Conservation (phyloP, 2,329 filamentous ascomycete genomes). For the Colletotrichum kahawae region DNA sequence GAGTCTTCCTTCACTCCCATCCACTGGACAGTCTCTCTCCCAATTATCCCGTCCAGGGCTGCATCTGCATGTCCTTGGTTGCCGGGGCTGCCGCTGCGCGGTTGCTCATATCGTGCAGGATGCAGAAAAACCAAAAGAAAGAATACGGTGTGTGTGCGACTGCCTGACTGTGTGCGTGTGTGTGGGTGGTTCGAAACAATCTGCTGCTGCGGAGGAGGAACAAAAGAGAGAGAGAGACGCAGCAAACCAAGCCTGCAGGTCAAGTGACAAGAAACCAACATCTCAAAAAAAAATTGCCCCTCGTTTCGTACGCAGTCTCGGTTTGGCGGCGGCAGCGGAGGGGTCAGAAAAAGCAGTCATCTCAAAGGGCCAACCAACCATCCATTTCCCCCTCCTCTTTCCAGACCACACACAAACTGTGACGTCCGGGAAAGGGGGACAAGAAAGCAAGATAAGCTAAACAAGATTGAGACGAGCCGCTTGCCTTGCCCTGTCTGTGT, state of each 20-base stretch:
- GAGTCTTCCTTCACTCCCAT: neutral
- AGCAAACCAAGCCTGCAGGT: neutral
- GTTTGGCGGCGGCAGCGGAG: neutral
- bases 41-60: neutral
- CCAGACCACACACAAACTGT: neutral
- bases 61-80: slow-evolving; percentile 1
- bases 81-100: neutral
- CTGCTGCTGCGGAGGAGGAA: neutral
- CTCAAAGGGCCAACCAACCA: neutral
- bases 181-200: neutral
- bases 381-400: neutral
- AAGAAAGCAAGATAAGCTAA: neutral
- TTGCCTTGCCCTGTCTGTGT: neutral
- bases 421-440: neutral
- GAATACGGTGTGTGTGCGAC: neutral
- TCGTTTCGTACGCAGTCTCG: neutral
- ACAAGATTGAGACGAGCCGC: neutral
- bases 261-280: neutral
- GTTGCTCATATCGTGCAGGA: neutral
- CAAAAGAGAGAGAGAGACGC: neutral
- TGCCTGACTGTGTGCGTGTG: neutral
- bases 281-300: neutral
- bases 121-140: neutral
- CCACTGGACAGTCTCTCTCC: neutral
- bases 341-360: neutral